These are phyloP conservation scores for Lactarius sanguifluus DNA, from an alignment of 768 basidiomycete species.

Conservation along the genomic window DNA sequence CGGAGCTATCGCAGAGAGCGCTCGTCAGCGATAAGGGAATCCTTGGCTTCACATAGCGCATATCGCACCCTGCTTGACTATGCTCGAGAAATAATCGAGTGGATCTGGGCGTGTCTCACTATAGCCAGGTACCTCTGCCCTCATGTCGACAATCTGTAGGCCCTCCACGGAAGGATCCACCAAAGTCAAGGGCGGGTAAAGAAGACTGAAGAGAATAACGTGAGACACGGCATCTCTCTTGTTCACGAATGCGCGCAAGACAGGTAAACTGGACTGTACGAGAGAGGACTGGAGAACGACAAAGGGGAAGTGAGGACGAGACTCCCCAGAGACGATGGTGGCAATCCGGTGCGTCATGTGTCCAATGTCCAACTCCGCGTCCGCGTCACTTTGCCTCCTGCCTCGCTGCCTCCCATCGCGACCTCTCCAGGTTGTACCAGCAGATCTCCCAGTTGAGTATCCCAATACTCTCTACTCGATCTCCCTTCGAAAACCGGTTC, in stretches of 20 bases:
- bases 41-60: not conserved
- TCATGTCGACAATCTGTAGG: conserved; percentile 50
- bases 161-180: conserved; percentile 34
- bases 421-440: conserved; percentile 44
- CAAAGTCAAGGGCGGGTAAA: conserved; percentile 52
- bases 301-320: conserved; percentile 43
- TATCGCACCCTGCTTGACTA: conserved; percentile 42
- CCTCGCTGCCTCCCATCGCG: conserved; percentile 42
- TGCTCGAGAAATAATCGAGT: conserved; percentile 40
- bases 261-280: conserved; percentile 56
- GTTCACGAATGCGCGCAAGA: conserved; percentile 44
- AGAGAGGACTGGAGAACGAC: conserved; percentile 59
- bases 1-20: conserved; percentile 36
- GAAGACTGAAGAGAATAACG: conserved; percentile 55
- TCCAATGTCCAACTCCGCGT: not conserved
- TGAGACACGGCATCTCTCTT: conserved; percentile 31
- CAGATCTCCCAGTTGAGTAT: conserved; percentile 57
- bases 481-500: conserved; percentile 50
- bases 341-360: conserved; percentile 35
- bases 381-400: not conserved
- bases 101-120: conserved; percentile 38
- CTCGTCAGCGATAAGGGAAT: not conserved
- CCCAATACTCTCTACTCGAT: conserved; percentile 48
- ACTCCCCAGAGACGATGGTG: conserved; percentile 34
- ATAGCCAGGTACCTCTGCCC: conserved; percentile 55